phyloP scores from a whole-genome alignment of 2,329 filamentous ascomycete genomes.

The Neopestalotiopsis sp. region DNA sequence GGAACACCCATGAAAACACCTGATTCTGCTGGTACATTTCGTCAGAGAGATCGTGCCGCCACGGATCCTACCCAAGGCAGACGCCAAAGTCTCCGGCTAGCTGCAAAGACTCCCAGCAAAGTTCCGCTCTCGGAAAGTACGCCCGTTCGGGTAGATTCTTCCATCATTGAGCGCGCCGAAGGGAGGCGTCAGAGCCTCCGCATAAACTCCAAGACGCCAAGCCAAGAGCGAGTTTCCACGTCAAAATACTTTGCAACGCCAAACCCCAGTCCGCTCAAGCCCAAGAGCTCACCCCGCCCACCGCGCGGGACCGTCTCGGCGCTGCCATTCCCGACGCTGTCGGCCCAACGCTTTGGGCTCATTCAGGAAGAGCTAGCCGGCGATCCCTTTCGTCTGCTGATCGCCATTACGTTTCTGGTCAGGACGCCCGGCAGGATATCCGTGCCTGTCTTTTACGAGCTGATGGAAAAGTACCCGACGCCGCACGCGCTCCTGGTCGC shows the following conservation, averaged over 20 bases:
- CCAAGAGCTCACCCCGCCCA: slow-evolving; percentile 38
- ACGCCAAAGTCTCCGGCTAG: neutral
- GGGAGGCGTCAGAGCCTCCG: slow-evolving; percentile 11
- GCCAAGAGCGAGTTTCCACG: slow-evolving; percentile 30
- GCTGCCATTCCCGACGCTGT: slow-evolving; percentile 72
- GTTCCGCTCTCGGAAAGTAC: neutral
- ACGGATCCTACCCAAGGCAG: neutral
- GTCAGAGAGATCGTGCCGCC: neutral
- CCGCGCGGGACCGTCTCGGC: slow-evolving; percentile 55
- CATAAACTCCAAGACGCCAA: slow-evolving; percentile 26
- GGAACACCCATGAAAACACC: neutral
- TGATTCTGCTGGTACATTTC: neutral
- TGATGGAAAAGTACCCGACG: slow-evolving; percentile 73
- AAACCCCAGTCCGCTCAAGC: slow-evolving; percentile 19
- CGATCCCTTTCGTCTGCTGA: slow-evolving; percentile 79
- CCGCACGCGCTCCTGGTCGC: slow-evolving; percentile 66
- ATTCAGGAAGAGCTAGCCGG: slow-evolving; percentile 81
- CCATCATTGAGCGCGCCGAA: neutral
- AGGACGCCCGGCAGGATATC: slow-evolving; percentile 77
- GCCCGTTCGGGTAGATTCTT: neutral
- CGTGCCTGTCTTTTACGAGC: slow-evolving; percentile 74
- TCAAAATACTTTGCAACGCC: slow-evolving; percentile 41
- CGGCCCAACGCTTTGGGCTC: slow-evolving; percentile 71
- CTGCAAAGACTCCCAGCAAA: neutral
- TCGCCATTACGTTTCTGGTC: slow-evolving; percentile 86